phyloP scores from a whole-genome alignment of 306 rosid genomes.

The Gynostemma pentaphyllum region DNA sequence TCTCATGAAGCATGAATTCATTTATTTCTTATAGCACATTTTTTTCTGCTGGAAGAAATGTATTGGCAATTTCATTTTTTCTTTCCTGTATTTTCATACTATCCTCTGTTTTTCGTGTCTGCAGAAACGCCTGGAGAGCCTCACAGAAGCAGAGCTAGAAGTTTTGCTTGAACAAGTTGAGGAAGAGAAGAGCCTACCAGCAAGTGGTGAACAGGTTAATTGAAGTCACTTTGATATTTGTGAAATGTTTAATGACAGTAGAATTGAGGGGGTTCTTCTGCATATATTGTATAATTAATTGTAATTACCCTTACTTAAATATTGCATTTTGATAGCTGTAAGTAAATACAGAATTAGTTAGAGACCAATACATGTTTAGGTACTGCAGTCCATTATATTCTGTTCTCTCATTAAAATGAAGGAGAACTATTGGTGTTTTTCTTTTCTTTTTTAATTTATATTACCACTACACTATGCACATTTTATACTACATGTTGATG shows the following conservation, averaged over 20 bases:
- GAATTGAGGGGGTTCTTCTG: too few species aligned
- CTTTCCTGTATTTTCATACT: not conserved
- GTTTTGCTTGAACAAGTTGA: conserved; percentile 84
- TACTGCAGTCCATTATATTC: not conserved
- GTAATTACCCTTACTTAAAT: not conserved
- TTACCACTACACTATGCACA: too few species aligned
- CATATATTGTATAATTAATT: too few species aligned
- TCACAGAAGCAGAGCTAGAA: conserved; percentile 86
- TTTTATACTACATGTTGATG: too few species aligned
- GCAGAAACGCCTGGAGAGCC: conserved; percentile 91
- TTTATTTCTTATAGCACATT: not conserved
- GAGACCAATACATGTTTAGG: not conserved
- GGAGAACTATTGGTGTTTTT: not conserved
- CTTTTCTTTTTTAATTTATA: not conserved
- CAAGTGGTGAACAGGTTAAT: conserved; percentile 34
- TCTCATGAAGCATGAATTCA: not conserved
- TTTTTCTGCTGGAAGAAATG: not conserved
- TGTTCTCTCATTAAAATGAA: not conserved
- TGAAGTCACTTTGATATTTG: conserved; percentile 18
- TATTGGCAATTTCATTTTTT: not conserved
- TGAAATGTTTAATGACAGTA: too few species aligned
- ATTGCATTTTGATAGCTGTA: not conserved
- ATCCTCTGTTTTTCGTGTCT: conserved; percentile 22
- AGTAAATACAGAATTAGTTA: not conserved
- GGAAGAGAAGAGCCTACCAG: conserved; percentile 72